Evolutionary conservation across 345 rosid species (phyloP).

Genomic region (Hypericum perforatum): DNA sequence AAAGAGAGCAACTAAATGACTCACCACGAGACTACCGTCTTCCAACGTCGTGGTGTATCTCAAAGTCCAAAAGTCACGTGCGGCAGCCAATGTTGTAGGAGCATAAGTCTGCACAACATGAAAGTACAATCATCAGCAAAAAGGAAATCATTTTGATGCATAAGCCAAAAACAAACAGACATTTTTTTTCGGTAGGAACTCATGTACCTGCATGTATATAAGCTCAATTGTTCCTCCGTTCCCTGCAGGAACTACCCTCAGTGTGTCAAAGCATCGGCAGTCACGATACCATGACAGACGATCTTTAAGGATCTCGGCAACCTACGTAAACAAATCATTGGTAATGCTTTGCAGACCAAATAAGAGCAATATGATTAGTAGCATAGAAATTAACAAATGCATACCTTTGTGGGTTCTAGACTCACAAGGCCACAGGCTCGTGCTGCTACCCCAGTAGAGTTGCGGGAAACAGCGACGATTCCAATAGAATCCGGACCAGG

Average conservation of each 20-base stretch:
- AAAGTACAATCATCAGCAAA: no score
- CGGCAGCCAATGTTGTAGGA: slow-evolving; percentile 83
- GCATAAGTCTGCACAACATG: slow-evolving; percentile 54
- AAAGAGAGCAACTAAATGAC: slow-evolving; percentile 3
- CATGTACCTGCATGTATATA: slow-evolving; percentile 71
- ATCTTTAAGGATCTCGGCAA: slow-evolving; percentile 98
- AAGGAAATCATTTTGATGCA: no score
- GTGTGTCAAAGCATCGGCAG: slow-evolving; percentile 67
- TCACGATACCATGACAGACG: slow-evolving; percentile 92
- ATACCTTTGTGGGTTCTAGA: slow-evolving; percentile 94
- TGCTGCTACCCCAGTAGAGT: slow-evolving; percentile 94
- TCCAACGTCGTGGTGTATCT: slow-evolving; percentile 84
- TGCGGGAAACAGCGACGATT: slow-evolving; percentile 97
- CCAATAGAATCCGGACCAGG: slow-evolving; percentile 99
- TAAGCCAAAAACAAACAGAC: no score
- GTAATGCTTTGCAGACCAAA: background rate
- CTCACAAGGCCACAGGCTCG: slow-evolving; percentile 99
- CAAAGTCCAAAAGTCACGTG: slow-evolving; percentile 91
- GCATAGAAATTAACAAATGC: no score
- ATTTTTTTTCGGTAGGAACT: background rate
- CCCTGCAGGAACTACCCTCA: slow-evolving; percentile 72
- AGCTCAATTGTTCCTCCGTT: slow-evolving; percentile 87
- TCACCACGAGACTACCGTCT: slow-evolving; percentile 88
- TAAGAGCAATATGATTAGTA: no score
- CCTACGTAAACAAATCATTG: slow-evolving; percentile 29